Evolutionary conservation across 2,329 filamentous ascomycete species (phyloP).

Genomic region (Calonectria pseudoreteaudii): DNA sequence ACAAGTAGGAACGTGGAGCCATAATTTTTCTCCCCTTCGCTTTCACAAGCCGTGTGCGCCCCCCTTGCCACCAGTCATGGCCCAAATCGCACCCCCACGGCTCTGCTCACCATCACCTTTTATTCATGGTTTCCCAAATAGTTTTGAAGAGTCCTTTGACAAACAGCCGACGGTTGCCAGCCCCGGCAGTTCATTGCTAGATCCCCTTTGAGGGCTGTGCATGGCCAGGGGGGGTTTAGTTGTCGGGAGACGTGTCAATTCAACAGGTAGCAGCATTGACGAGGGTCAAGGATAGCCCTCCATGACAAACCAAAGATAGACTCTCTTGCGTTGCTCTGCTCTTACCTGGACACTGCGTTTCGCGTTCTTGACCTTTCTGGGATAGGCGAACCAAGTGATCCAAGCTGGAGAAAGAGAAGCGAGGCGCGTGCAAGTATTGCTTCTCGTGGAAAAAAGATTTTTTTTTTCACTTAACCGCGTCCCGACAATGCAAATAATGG

Average conservation of each 20-base stretch:
- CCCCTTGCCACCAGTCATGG: conserved; percentile 24
- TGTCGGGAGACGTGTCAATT: conserved; percentile 18
- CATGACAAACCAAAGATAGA: conserved; percentile 21
- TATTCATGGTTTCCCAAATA: conserved; percentile 9
- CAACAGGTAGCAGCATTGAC: neutral
- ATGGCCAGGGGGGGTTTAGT: conserved; percentile 16
- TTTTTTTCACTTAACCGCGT: neutral
- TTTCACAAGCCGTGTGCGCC: conserved; percentile 1
- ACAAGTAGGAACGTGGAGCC: conserved; percentile 28
- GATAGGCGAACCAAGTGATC: neutral
- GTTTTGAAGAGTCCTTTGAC: conserved; percentile 9
- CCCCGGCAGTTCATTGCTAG: conserved; percentile 36
- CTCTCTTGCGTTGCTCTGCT: neutral
- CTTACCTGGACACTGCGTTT: conserved; percentile 5
- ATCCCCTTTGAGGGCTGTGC: conserved; percentile 10
- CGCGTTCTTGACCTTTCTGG: conserved; percentile 10
- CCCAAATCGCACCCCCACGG: conserved; percentile 4
- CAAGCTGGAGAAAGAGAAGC: neutral
- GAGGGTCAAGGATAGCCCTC: conserved; percentile 12
- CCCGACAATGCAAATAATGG: neutral
- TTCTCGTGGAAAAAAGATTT: neutral
- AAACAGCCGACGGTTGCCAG: conserved; percentile 19
- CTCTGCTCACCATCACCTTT: neutral
- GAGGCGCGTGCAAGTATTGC: neutral
- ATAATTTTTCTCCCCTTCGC: conserved; percentile 26